Evolutionary conservation across 331 rosid species (phyloP).

Genomic region (Stylosanthes scabra): DNA sequence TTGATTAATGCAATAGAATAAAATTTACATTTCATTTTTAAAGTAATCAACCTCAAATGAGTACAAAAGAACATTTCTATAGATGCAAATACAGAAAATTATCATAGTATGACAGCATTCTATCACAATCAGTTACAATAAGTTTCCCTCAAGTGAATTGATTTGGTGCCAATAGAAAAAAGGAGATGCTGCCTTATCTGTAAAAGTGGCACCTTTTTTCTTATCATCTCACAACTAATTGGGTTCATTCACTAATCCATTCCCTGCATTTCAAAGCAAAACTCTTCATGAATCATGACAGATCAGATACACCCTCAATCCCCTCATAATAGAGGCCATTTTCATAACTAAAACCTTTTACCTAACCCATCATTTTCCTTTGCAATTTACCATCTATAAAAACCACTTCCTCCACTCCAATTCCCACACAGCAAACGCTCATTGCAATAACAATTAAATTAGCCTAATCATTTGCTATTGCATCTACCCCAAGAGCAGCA

Average conservation of each 20-base stretch:
- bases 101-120: neutral
- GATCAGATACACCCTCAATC: conserved; percentile 29
- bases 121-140: conserved; percentile 1
- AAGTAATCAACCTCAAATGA: neutral
- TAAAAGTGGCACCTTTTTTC: conserved; percentile 12
- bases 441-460: conserved; percentile 24
- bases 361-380: conserved; percentile 33
- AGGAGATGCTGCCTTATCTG: conserved; percentile 6
- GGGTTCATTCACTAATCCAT: conserved; percentile 28
- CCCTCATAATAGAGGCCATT: conserved; percentile 16
- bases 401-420: conserved; percentile 3
- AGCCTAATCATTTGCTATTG: conserved; percentile 7
- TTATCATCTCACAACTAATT: conserved; percentile 28
- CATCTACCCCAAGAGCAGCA: conserved; percentile 15
- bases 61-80: neutral
- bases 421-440: conserved; percentile 36
- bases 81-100: no score
- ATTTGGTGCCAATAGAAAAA: conserved; percentile 33
- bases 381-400: conserved; percentile 32
- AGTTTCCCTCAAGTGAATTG: conserved; percentile 22
- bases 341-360: conserved; percentile 35
- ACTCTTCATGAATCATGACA: neutral
- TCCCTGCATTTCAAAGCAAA: conserved; percentile 45
- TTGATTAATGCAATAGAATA: neutral
- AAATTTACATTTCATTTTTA: no score